These are phyloP conservation scores for Vigna reflexopilosa DNA, from an alignment of 306 rosid genomes.

Conservation along the genomic window DNA sequence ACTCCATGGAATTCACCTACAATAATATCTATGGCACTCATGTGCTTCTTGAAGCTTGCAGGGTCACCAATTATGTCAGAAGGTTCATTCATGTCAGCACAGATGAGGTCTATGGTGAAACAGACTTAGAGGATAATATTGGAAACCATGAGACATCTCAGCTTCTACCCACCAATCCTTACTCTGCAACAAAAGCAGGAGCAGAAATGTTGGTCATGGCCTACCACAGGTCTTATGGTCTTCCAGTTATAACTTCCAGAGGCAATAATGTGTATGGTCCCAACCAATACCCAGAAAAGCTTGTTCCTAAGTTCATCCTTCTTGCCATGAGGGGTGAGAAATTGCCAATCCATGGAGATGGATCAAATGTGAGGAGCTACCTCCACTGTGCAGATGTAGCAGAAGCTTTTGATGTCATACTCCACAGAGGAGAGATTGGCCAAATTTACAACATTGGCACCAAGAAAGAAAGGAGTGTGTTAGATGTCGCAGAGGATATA, in stretches of 20 bases:
- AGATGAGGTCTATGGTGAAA: constrained; percentile 85
- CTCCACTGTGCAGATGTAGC: constrained; percentile 68
- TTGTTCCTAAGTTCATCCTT: constrained; percentile 70
- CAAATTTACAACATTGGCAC: constrained; percentile 76
- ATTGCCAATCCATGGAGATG: constrained; percentile 76
- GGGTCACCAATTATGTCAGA: constrained; percentile 56
- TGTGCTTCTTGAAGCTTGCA: constrained; percentile 79
- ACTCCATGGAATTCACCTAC: constrained; percentile 78
- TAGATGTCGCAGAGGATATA: constrained; percentile 65
- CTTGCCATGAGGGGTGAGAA: constrained; percentile 76
- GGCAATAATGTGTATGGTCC: constrained; percentile 83
- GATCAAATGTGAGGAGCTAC: constrained; percentile 81
- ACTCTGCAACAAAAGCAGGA: constrained; percentile 84
- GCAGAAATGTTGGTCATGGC: constrained; percentile 88
- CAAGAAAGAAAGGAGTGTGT: constrained; percentile 66
- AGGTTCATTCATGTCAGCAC: constrained; percentile 85
- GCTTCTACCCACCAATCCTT: constrained; percentile 78
- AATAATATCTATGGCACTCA: constrained; percentile 81
- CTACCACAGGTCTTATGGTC: constrained; percentile 66
- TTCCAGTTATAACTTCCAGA: constrained; percentile 70
- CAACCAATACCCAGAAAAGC: constrained; percentile 77
- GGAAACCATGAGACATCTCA: constrained; percentile 77
- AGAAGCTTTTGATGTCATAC: constrained; percentile 83
- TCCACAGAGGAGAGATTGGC: constrained; percentile 74
- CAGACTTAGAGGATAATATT: constrained; percentile 57